Base-by-base conservation (phyloP, 169 alveolate genomes). In the Ichthyophthirius multifiliis region DNA sequence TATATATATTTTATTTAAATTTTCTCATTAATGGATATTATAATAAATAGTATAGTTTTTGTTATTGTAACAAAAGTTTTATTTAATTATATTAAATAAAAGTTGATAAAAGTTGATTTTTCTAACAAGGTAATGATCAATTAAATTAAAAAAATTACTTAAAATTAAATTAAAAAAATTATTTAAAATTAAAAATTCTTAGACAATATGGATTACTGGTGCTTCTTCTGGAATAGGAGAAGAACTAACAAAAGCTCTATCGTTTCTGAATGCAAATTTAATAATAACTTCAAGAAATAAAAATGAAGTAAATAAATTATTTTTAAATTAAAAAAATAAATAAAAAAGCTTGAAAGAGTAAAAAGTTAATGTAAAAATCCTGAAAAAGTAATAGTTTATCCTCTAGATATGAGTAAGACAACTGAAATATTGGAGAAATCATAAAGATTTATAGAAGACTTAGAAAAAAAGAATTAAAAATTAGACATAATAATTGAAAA, bases 211-310 rank as follows among this genome's bases (percentile, higher is more conserved):
- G 65, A 80, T 80, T 34, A 80, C 86, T 34, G 86, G 86, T 31
- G 86, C 82, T 39, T 80, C 86, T 1, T 34, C 76, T 4, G 86
- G 86, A 12, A 37, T 80, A 34, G 86, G 86, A 47, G 76, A 65
- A 37, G 78, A 65, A 71, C 35, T 71, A 34, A 65, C 86, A 1
- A 80, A 80, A 71, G 32, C 23, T 31, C 39, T 80, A 13, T 65
- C 76, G n/a, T 20, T 5, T 7, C 43, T 67, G 31, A 82, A 75
- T 27, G 86, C 86, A 15, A 67, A 65, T 27, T 64, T 80, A 34
- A 80, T 80, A n/a, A 27, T 80, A 16, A 18, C 73, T 10, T 20
- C 75, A 6, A 67, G 82, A 67, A 80, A 80, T 2, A 31, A 4
- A 16, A 30, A 80, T 34, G 77, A 80, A 37, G 37, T 55, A 55